phyloP scores from a whole-genome alignment of 768 basidiomycete genomes.

The Hygrophorus pudorinus region DNA sequence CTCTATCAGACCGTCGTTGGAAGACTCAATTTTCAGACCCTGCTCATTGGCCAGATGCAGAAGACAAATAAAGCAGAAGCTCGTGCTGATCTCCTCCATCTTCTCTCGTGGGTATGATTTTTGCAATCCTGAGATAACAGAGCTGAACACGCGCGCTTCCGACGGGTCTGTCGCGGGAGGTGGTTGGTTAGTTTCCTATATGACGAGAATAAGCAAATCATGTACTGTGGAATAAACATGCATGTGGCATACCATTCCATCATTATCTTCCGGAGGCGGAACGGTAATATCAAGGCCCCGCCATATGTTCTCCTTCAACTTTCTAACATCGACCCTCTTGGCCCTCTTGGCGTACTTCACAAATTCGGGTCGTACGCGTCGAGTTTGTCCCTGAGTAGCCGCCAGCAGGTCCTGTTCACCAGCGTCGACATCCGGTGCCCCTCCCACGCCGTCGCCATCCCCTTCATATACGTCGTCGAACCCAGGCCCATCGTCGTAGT shows the following conservation, averaged over 20 bases:
- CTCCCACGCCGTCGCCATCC: conserved; percentile 33
- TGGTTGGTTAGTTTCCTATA: conserved; percentile 45
- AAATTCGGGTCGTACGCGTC: conserved; percentile 75
- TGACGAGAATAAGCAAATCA: not conserved
- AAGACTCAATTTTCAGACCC: conserved; percentile 71
- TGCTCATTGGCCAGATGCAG: conserved; percentile 96
- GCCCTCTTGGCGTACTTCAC: conserved; percentile 94
- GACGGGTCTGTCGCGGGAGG: conserved; percentile 46
- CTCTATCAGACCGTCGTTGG: too few species aligned
- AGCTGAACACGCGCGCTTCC: conserved; percentile 62
- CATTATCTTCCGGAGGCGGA: conserved; percentile 26
- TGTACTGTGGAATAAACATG: not conserved
- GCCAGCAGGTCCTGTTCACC: conserved; percentile 86
- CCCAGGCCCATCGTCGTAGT: conserved; percentile 68
- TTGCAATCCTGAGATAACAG: conserved; percentile 76
- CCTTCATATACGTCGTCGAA: conserved; percentile 48
- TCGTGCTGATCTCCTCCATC: conserved; percentile 97
- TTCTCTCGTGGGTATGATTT: conserved; percentile 83
- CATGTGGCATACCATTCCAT: conserved; percentile 39
- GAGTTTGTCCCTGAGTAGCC: conserved; percentile 64
- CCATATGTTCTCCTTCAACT: conserved; percentile 98
- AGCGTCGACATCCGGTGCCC: conserved; percentile 35
- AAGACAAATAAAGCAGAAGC: conserved; percentile 98
- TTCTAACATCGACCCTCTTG: conserved; percentile 93
- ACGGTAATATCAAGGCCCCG: conserved; percentile 76